Evolutionary conservation across 2,329 filamentous ascomycete species (phyloP), one percentile per base, ranked within the genome.

Genomic region (Stemphylium lycopersici): DNA sequence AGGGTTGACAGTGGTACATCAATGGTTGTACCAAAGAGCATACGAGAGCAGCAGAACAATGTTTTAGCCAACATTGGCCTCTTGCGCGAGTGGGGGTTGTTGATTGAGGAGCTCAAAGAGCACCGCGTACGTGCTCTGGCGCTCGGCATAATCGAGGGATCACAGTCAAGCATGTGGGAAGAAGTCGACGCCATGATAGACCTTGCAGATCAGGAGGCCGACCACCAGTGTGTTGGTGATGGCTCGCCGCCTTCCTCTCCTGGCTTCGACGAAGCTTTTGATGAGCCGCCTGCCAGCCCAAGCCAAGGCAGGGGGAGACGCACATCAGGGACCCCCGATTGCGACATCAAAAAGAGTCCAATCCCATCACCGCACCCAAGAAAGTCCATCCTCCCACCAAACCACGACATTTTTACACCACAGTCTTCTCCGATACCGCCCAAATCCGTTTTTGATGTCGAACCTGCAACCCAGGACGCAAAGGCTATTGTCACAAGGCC

Each of bases 141-240:
- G 39, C 83, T 91, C 69, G 82, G 86, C 36, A 83, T 93, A 68
- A 74, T 85, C 13, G 77, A 83, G 55, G 88, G 89, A 6, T 70
- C 81, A 5, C 82, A 86, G 18, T 80, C 81, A 11, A 77, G 79
- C 11, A 79, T 90, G 41, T 96, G 90, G 90, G 85, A 87, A 65
- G 90, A 95, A 71, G 90, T 91, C 1, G 90, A 95, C 71, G 90
- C 90, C 12, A 93, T 96, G 76, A 95, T 96, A 69, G 89, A 90
- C 31, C 79, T 96, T n/a, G 91, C 90, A 40, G 87, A 87, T 40
- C 80, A 87, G 59, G 84, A 87, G 62, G 83, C 84, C 41, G 84
- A 87, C 48, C 83, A 87, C 22, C 83, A 86, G 54, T 77, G 81
- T 16, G 77, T 79, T 18, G 79, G 80, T 31, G 79, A 80, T 34